phyloP scores from a whole-genome alignment of 2,329 filamentous ascomycete genomes.

The Clonostachys byssicola region DNA sequence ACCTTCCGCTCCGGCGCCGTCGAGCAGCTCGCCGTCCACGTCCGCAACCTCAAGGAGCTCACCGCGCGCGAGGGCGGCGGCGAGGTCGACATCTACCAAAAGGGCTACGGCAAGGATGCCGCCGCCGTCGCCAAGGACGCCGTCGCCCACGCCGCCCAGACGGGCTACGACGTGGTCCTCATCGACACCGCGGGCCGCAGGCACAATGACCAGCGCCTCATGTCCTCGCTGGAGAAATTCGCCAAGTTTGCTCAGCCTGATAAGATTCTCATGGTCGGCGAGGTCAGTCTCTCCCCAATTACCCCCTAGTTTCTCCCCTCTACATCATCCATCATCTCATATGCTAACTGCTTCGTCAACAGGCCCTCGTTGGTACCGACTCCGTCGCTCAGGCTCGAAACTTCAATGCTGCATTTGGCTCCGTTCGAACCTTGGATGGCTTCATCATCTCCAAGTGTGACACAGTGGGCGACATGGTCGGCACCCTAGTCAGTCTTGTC shows the following conservation, averaged over 20 bases:
- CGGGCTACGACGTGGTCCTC: conserved; percentile 86
- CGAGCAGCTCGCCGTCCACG: conserved; percentile 93
- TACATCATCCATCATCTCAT: not conserved
- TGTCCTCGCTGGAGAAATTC: conserved; percentile 97
- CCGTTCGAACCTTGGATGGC: conserved; percentile 76
- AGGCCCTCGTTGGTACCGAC: conserved; percentile 91
- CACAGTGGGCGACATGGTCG: conserved; percentile 99
- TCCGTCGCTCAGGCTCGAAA: conserved; percentile 93
- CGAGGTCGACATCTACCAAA: conserved; percentile 87
- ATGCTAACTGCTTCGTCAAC: conserved; percentile 1
- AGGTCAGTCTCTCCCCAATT: conserved; percentile 24
- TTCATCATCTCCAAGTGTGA: conserved; percentile 99
- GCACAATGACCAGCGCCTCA: conserved; percentile 92
- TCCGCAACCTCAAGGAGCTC: conserved; percentile 87
- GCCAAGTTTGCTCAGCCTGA: conserved; percentile 93
- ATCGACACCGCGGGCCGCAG: conserved; percentile 94
- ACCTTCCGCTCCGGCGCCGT: conserved; percentile 97
- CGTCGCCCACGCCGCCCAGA: conserved; percentile 70
- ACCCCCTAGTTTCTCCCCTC: not conserved
- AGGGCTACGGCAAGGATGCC: conserved; percentile 96
- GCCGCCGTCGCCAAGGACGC: conserved; percentile 94
- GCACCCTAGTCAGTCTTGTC: conserved; percentile 91
- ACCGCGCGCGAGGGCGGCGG: conserved; percentile 79
- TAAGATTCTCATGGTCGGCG: conserved; percentile 94
- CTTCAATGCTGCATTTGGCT: conserved; percentile 90